Percentiles rank a stretch among this genome's conserved stretches.
phyloP scores from a whole-genome alignment of 202 grass and related monocot genomes.

The Panicum hallii region DNA sequence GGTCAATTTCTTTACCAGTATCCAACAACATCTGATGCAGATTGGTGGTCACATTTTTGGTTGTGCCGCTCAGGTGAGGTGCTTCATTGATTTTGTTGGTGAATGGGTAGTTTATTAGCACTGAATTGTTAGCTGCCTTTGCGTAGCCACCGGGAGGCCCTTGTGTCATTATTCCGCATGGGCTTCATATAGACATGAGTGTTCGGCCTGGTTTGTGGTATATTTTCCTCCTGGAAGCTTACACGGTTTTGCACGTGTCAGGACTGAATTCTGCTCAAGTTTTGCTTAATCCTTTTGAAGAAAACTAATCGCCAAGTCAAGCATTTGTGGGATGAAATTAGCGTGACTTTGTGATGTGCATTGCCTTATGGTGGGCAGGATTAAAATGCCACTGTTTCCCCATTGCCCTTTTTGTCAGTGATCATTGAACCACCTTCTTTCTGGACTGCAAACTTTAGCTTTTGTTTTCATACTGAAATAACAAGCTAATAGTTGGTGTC shows the following conservation, averaged over 20 bases:
- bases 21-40: not conserved
- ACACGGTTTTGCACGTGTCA: not conserved
- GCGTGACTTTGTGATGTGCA: not conserved
- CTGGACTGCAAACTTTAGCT: not conserved
- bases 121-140: not conserved
- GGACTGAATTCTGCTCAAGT: slow-evolving; percentile 2
- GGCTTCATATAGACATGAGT: not conserved
- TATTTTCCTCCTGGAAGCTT: not conserved
- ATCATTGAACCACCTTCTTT: not conserved
- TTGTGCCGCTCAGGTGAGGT: not conserved
- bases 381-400: not conserved
- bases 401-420: not conserved
- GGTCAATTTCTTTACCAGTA: not conserved
- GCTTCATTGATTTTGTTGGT: not conserved
- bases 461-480: not conserved
- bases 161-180: not conserved
- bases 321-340: not conserved
- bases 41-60: not conserved
- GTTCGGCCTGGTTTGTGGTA: not conserved
- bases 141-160: not conserved
- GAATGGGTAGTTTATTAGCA: not conserved
- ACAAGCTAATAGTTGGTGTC: not conserved
- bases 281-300: not conserved
- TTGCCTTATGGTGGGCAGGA: not conserved
- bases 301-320: not conserved